These are phyloP conservation scores for Talaromyces verruculosus DNA, from an alignment of 2,329 filamentous ascomycete species.

Conservation along the genomic window DNA sequence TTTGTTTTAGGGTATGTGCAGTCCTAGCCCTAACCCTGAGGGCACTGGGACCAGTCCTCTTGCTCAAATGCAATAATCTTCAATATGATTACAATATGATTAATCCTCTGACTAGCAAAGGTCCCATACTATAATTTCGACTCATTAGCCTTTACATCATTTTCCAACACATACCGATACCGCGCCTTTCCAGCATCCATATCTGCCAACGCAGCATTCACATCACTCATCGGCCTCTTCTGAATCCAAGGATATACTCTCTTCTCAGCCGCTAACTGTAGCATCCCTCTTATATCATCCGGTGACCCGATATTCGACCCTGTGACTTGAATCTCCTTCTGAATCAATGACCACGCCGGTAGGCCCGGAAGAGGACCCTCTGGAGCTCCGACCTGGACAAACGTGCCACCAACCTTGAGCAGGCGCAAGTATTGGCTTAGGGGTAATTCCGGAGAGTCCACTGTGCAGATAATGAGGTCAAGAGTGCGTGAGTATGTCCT, in stretches of 20 bases:
- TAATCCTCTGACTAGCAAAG: neutral
- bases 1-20: neutral
- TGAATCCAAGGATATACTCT: conserved; percentile 46
- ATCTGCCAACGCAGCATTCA: conserved; percentile 45
- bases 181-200: conserved; percentile 49
- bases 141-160: conserved; percentile 31
- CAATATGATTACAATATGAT: neutral
- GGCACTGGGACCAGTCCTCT: neutral
- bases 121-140: conserved; percentile 31
- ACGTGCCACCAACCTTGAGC: conserved; percentile 58
- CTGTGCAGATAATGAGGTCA: conserved; percentile 59
- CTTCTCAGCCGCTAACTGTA: conserved; percentile 45
- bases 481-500: conserved; percentile 49
- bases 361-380: conserved; percentile 58
- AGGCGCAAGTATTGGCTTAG: conserved; percentile 61
- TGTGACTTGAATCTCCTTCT: conserved; percentile 55
- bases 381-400: conserved; percentile 67
- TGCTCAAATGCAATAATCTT: neutral
- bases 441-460: conserved; percentile 63
- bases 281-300: conserved; percentile 46
- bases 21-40: neutral
- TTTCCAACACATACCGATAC: conserved; percentile 49
- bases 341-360: conserved; percentile 59
- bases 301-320: conserved; percentile 50
- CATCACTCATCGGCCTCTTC: conserved; percentile 43